A percentile compares a stretch with the other conserved stretches of the same genome.
Evolutionary conservation across 805 yeast genomes (phyloP).

Genomic region (Jamesozyma gamospora): DNA sequence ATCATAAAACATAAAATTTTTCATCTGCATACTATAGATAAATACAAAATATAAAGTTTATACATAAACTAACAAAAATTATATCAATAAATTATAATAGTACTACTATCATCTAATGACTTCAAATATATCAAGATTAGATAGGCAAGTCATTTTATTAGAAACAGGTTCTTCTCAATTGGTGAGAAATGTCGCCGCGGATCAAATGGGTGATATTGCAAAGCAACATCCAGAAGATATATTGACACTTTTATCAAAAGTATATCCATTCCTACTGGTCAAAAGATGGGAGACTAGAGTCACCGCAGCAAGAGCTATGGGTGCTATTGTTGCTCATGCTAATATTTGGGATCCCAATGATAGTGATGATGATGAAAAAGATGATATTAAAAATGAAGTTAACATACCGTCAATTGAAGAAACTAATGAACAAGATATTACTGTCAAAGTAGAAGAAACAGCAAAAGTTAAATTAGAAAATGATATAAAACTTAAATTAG

Average conservation of each 20-base stretch:
- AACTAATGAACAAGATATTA: background rate
- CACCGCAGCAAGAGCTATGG: conserved; percentile 89
- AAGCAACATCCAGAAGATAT: conserved; percentile 92
- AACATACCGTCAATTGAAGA: background rate
- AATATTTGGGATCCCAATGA: conserved; percentile 76
- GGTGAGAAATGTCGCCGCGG: conserved; percentile 93
- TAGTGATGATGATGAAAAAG: conserved; percentile 20
- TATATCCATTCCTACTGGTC: conserved; percentile 77
- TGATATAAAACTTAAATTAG: conserved; percentile 25
- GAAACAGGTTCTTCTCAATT: conserved; percentile 94
- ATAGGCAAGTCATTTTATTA: conserved; percentile 39
- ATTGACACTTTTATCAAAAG: conserved; percentile 70
- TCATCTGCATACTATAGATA: no score
- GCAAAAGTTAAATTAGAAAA: conserved; percentile 29
- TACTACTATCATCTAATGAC: conserved; percentile 14
- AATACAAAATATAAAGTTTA: no score
- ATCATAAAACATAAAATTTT: background rate
- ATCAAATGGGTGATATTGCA: conserved; percentile 89
- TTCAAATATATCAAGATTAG: conserved; percentile 34
- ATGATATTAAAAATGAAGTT: conserved; percentile 2
- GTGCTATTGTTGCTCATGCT: conserved; percentile 78
- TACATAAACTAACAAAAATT: no score
- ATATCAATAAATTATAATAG: no score
- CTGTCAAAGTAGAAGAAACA: background rate
- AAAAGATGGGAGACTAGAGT: conserved; percentile 93